A percentile compares a stretch with the other conserved stretches of the same genome.
Evolutionary conservation across 1,284 basidiomycete genomes (phyloP).

Genomic region (Puccinia coronata): DNA sequence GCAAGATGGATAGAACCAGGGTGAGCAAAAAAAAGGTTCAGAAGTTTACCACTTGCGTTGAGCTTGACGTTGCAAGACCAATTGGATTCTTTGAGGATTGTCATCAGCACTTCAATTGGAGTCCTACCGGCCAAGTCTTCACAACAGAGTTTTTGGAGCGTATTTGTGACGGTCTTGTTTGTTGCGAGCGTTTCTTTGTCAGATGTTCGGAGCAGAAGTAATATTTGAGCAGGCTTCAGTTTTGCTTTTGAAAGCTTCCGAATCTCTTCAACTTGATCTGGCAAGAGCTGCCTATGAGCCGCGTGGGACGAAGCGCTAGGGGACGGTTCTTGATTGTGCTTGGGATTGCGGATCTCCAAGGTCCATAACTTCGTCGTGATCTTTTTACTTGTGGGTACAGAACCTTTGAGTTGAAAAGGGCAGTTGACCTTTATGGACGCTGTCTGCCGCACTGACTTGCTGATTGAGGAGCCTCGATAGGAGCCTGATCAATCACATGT

Average conservation of each 20-base stretch:
- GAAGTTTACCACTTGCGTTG: background rate
- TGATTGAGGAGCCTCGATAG: background rate
- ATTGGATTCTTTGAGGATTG: background rate
- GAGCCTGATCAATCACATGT: background rate
- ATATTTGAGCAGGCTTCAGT: background rate
- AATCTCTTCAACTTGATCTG: background rate
- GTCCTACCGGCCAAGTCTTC: background rate
- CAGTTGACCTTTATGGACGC: no score
- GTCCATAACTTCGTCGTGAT: background rate
- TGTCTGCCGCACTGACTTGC: no score
- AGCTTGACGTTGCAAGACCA: background rate
- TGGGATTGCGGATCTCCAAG: no score
- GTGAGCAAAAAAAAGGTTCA: background rate
- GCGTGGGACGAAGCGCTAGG: background rate
- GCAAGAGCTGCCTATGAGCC: background rate
- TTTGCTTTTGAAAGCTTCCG: background rate
- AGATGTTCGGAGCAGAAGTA: no score
- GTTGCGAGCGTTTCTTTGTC: background rate
- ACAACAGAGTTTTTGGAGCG: background rate
- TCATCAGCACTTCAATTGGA: background rate
- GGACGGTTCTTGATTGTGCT: no score
- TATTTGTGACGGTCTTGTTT: no score
- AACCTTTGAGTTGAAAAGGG: no score
- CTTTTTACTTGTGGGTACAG: background rate
- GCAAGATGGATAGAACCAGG: slow-evolving; percentile 3